These are phyloP conservation scores for Sonneratia caseolaris DNA, from an alignment of 345 rosid species.

Conservation along the genomic window DNA sequence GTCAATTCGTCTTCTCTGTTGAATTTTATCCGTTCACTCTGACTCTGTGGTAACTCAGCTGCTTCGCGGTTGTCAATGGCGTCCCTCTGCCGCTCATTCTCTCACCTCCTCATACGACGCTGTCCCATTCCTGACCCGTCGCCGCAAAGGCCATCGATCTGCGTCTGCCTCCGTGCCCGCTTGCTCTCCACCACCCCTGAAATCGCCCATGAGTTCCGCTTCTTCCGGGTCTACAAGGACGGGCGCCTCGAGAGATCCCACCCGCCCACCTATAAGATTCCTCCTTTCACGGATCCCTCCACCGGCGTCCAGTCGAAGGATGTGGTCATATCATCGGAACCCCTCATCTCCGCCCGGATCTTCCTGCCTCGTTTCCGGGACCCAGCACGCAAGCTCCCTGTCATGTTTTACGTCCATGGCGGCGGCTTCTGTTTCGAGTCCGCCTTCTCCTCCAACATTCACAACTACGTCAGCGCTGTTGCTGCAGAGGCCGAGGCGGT, in stretches of 20 bases:
- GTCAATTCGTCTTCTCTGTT: not conserved
- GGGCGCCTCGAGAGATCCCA: slow-evolving; percentile 16
- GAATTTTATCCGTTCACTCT: not conserved
- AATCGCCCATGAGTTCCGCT: slow-evolving; percentile 23
- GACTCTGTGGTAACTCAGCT: not conserved
- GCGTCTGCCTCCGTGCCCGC: slow-evolving; percentile 1
- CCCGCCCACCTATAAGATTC: slow-evolving; percentile 15
- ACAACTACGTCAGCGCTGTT: slow-evolving; percentile 16
- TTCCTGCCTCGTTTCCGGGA: slow-evolving; percentile 21
- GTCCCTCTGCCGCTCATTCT: slow-evolving; percentile 7
- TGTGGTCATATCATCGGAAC: slow-evolving; percentile 16
- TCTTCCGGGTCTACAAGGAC: slow-evolving; percentile 26
- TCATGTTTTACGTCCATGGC: slow-evolving; percentile 32
- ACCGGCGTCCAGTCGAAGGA: slow-evolving; percentile 28
- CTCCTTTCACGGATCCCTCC: slow-evolving; percentile 15
- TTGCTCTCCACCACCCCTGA: slow-evolving; percentile 7
- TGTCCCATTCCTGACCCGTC: not conserved
- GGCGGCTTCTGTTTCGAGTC: slow-evolving; percentile 29
- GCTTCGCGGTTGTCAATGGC: slow-evolving; percentile 14
- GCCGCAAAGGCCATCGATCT: not conserved
- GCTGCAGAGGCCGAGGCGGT: slow-evolving; percentile 20
- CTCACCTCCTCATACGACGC: not conserved
- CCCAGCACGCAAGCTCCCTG: slow-evolving; percentile 13
- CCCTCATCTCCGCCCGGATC: slow-evolving; percentile 26
- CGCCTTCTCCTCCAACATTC: slow-evolving; percentile 23